Evolutionary conservation across 75 land plant species (phyloP).

Genomic region (Ceratopteris richardii): DNA sequence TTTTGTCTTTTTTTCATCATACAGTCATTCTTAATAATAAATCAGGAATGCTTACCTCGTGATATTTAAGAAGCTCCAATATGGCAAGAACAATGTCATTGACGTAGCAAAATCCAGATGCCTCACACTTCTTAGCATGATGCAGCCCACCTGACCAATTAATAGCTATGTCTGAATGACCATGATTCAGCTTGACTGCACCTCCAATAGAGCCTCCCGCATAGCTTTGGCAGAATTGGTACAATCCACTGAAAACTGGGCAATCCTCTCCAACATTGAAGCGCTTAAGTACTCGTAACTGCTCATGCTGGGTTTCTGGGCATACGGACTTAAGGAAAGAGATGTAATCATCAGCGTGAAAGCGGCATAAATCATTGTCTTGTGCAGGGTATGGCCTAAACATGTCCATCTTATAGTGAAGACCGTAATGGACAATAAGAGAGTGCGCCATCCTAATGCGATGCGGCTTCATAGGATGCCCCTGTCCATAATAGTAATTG

Average conservation of each 20-base stretch:
- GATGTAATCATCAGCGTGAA: slow-evolving; percentile 62
- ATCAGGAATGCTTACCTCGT: too few relatives aligned
- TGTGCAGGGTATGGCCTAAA: slow-evolving; percentile 43
- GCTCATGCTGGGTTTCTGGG: slow-evolving; percentile 52
- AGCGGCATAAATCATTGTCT: slow-evolving; percentile 49
- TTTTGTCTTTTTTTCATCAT: too few relatives aligned
- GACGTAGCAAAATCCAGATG: slow-evolving; percentile 57
- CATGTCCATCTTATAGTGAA: slow-evolving; percentile 44
- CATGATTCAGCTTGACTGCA: slow-evolving; percentile 45
- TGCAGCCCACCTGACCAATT: slow-evolving; percentile 60
- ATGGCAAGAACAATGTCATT: slow-evolving; percentile 56
- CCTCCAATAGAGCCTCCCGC: slow-evolving; percentile 58
- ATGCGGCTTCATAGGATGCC: slow-evolving; percentile 67
- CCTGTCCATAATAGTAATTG: slow-evolving; percentile 63
- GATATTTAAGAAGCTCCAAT: slow-evolving; percentile 45
- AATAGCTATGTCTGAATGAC: slow-evolving; percentile 42
- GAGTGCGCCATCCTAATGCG: slow-evolving; percentile 65
- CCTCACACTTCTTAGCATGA: slow-evolving; percentile 63
- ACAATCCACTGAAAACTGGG: slow-evolving; percentile 54
- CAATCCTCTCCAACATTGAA: slow-evolving; percentile 61
- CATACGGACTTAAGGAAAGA: slow-evolving; percentile 32
- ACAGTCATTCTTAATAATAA: too few relatives aligned
- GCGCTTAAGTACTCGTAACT: slow-evolving; percentile 29
- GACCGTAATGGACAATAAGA: slow-evolving; percentile 47
- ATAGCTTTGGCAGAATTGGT: slow-evolving; percentile 44